These are phyloP conservation scores for Verbena officinalis DNA, from an alignment of 257 asterid genomes.

Conservation along the genomic window DNA sequence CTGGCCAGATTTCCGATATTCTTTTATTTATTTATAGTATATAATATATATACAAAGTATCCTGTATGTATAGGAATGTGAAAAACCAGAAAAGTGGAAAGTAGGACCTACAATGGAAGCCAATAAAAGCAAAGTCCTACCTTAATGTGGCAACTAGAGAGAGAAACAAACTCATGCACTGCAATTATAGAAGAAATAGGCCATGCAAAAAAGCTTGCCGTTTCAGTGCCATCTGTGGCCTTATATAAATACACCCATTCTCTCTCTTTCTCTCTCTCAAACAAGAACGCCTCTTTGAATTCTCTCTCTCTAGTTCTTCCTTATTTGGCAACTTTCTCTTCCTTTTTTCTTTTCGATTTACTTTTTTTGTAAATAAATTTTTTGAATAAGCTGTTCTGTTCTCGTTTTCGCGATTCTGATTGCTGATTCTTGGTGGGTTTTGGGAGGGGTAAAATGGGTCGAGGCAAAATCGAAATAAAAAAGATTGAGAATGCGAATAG, in stretches of 20 bases:
- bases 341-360: constrained; percentile 5
- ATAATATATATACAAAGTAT: background rate
- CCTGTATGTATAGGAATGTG: constrained; percentile 19
- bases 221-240: constrained; percentile 76
- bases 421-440: constrained; percentile 35
- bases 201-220: constrained; percentile 78
- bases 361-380: background rate
- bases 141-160: constrained; percentile 45
- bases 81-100: constrained; percentile 41
- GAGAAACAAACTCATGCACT: constrained; percentile 53
- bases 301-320: constrained; percentile 22
- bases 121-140: constrained; percentile 38
- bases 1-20: constrained; percentile 36
- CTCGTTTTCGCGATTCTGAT: constrained; percentile 3
- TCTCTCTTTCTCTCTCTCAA: constrained; percentile 19
- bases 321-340: constrained; percentile 38
- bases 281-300: constrained; percentile 49
- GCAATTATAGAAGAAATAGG: constrained; percentile 27
- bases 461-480: constrained; percentile 81
- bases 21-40: background rate
- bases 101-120: constrained; percentile 35
- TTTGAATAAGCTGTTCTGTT: background rate
- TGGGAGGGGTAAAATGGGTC: constrained; percentile 53
- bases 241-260: constrained; percentile 39
- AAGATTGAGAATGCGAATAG: constrained; percentile 77